Evolutionary conservation across 73 alveolate species (phyloP).

Genomic region (Symbiodinium natans): DNA sequence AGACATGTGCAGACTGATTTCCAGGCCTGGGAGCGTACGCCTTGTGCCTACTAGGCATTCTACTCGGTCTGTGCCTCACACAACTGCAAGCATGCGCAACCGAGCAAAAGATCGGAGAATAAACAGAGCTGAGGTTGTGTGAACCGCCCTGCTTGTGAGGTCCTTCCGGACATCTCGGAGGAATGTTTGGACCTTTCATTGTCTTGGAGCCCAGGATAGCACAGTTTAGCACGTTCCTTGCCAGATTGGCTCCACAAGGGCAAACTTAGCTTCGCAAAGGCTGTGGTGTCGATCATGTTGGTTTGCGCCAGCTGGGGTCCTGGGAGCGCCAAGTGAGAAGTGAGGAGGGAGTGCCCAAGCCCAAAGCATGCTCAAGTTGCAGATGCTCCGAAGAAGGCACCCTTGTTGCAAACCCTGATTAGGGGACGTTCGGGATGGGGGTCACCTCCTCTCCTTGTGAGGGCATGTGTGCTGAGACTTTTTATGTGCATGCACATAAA

Average conservation of each 20-base stretch:
- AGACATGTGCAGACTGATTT: not conserved
- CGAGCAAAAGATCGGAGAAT: not conserved
- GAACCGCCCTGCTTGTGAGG: not conserved
- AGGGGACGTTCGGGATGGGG: too few species aligned
- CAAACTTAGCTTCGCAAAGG: not conserved
- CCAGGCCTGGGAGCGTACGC: conserved; percentile 68
- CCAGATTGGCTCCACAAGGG: not conserved
- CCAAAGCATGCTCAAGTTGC: too few species aligned
- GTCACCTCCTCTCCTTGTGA: too few species aligned
- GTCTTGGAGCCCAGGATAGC: not conserved
- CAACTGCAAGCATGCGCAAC: too few species aligned
- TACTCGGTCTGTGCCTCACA: not conserved
- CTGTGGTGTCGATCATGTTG: not conserved
- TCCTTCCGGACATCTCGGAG: conserved; percentile 79
- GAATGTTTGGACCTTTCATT: conserved; percentile 59
- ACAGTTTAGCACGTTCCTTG: too few species aligned
- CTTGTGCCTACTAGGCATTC: conserved; percentile 65
- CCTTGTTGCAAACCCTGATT: too few species aligned
- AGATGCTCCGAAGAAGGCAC: too few species aligned
- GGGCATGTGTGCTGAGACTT: too few species aligned
- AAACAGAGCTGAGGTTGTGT: not conserved
- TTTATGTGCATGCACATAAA: too few species aligned
- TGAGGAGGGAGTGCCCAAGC: too few species aligned
- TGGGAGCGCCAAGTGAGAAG: not conserved
- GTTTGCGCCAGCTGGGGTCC: not conserved